Percentiles rank a stretch among this genome's conserved stretches.
phyloP scores from a whole-genome alignment of 2,329 filamentous ascomycete species.

The Cladophialophora psammophila region DNA sequence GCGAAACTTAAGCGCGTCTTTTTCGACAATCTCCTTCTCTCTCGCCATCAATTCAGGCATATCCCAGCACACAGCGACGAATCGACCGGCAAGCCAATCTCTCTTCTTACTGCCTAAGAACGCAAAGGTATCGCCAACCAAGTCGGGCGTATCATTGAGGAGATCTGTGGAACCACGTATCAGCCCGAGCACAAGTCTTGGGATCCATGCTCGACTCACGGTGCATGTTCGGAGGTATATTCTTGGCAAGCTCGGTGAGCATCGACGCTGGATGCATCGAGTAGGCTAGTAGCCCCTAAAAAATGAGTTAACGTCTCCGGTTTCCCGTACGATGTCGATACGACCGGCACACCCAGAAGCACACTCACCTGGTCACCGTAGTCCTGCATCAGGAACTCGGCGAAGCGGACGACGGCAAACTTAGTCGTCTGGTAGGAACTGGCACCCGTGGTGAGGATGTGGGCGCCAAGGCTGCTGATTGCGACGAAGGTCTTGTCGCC shows the following conservation, averaged over 20 bases:
- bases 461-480: constrained; percentile 51
- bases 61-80: constrained; percentile 38
- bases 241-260: constrained; percentile 28
- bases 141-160: constrained; percentile 35
- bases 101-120: constrained; percentile 41
- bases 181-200: constrained; percentile 20
- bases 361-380: constrained; percentile 49
- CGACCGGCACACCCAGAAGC: constrained; percentile 20
- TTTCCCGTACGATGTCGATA: constrained; percentile 19
- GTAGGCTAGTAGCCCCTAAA: constrained; percentile 31
- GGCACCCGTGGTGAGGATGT: constrained; percentile 44
- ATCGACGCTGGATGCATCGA: constrained; percentile 32
- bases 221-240: constrained; percentile 25
- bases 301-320: constrained; percentile 13
- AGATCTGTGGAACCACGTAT: constrained; percentile 13
- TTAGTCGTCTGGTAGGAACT: constrained; percentile 59
- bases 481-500: constrained; percentile 45
- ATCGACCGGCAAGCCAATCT: constrained; percentile 31
- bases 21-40: constrained; percentile 35
- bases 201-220: constrained; percentile 13
- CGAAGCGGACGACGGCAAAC: constrained; percentile 53
- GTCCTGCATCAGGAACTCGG: constrained; percentile 55
- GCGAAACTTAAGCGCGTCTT: constrained; percentile 38
- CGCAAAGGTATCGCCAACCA: constrained; percentile 41
- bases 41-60: constrained; percentile 36